These are phyloP conservation scores for Peronosclerospora sorghi DNA, from an alignment of 352 stramenopile species.

Conservation along the genomic window DNA sequence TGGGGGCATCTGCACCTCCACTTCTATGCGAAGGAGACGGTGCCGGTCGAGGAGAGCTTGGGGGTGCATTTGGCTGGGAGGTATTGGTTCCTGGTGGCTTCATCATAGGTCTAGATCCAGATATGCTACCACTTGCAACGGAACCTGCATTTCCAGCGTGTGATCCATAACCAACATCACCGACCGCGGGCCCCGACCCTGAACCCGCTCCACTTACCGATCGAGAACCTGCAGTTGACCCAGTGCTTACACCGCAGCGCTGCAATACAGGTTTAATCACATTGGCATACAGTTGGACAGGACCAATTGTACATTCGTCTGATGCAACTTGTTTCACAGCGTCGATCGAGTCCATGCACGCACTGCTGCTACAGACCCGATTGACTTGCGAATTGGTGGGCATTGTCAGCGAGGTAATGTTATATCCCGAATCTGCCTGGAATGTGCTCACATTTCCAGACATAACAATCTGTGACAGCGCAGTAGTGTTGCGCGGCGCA, in stretches of 20 bases:
- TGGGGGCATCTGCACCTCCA: constrained; percentile 1
- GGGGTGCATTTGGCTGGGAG: not conserved
- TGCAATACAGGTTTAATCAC: constrained; percentile 14
- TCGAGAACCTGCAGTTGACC: not conserved
- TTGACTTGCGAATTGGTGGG: constrained; percentile 16
- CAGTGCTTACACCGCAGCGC: too few relatives aligned
- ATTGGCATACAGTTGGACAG: constrained; percentile 15
- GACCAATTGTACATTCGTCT: constrained; percentile 21
- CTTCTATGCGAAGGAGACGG: constrained; percentile 6
- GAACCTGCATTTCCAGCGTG: not conserved
- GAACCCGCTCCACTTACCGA: constrained; percentile 4
- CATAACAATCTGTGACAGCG: constrained; percentile 16
- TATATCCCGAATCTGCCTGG: constrained; percentile 21
- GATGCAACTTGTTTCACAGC: constrained; percentile 16
- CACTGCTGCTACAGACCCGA: constrained; percentile 20
- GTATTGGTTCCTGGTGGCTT: constrained; percentile 4
- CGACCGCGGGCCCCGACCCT: constrained; percentile 4
- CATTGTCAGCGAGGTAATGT: constrained; percentile 15
- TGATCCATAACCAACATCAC: constrained; percentile 3
- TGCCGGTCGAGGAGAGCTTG: constrained; percentile 1
- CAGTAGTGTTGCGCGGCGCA: constrained; percentile 15
- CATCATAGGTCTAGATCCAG: constrained; percentile 6
- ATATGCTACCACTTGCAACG: not conserved
- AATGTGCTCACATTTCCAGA: constrained; percentile 19
- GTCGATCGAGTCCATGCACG: constrained; percentile 19